Percentiles rank a stretch among this genome's conserved stretches.
Conservation (phyloP, 129 eudicot genomes). For the Lactuca sativa region DNA sequence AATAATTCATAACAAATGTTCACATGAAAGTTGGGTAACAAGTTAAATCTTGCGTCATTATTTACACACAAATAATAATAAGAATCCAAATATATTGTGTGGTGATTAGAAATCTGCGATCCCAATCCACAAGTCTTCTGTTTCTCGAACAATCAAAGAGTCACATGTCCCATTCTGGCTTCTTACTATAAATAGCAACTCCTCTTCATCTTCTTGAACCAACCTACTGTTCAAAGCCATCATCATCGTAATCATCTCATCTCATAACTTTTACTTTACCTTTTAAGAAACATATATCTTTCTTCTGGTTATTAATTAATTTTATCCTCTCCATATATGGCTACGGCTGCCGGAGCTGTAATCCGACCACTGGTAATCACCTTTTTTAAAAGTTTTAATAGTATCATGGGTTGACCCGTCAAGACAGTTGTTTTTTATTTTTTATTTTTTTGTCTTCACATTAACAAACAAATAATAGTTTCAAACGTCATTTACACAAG, state of each 20-base stretch:
- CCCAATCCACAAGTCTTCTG: constrained; percentile 25
- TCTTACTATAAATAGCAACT: constrained; percentile 23
- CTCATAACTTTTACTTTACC: neutral
- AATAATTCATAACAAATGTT: too few species aligned
- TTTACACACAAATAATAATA: neutral
- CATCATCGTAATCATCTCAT: neutral
- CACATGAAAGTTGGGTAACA: too few species aligned
- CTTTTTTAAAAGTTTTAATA: neutral
- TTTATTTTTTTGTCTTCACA: neutral
- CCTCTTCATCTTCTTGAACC: neutral
- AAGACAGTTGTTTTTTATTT: neutral
- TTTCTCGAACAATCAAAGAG: constrained; percentile 22
- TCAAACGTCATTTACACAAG: neutral
- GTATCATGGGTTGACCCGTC: too few species aligned
- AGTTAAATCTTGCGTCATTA: neutral
- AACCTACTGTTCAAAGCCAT: constrained; percentile 10
- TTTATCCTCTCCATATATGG: constrained; percentile 9
- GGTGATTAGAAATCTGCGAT: constrained; percentile 25
- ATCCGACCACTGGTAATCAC: constrained; percentile 27
- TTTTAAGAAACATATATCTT: neutral
- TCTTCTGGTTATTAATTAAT: neutral
- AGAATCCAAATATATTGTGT: constrained; percentile 9
- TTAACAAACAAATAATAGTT: neutral
- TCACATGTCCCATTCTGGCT: constrained; percentile 9
- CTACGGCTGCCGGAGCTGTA: constrained; percentile 27